Evolutionary conservation across 1,284 basidiomycete species (phyloP).

Genomic region (Vanrija sp.): DNA sequence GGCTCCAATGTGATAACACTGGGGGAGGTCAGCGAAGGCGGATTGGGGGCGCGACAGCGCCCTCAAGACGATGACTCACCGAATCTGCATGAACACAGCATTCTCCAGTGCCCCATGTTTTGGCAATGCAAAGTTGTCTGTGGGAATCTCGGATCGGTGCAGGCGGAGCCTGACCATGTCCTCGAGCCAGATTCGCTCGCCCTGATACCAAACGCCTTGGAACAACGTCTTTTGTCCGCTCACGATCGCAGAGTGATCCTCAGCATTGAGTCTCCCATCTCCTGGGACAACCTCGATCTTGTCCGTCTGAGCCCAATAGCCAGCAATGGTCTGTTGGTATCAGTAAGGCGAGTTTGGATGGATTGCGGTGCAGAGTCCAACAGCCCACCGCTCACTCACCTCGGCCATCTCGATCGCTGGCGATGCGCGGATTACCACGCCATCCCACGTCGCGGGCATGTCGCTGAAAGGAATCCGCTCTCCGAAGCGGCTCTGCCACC

Average conservation of each 20-base stretch:
- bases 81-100: slow-evolving; percentile 30
- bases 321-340: slow-evolving; percentile 23
- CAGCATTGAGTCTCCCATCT: slow-evolving; percentile 7
- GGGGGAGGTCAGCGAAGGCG: no score
- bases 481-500: slow-evolving; percentile 32
- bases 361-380: not conserved
- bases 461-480: slow-evolving; percentile 28
- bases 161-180: slow-evolving; percentile 68
- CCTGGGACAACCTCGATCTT: slow-evolving; percentile 25
- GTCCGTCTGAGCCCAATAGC: slow-evolving; percentile 41
- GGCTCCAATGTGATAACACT: not conserved
- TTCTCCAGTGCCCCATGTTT: slow-evolving; percentile 18
- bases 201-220: slow-evolving; percentile 82
- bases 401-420: slow-evolving; percentile 29
- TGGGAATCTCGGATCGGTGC: slow-evolving; percentile 23
- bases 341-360: not conserved
- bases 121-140: slow-evolving; percentile 16
- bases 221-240: slow-evolving; percentile 29
- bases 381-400: slow-evolving; percentile 19
- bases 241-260: slow-evolving; percentile 25
- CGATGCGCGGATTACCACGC: slow-evolving; percentile 23
- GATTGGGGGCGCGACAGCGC: no score
- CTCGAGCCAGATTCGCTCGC: slow-evolving; percentile 80
- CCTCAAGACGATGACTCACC: no score
- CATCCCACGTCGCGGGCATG: slow-evolving; percentile 28